Evolutionary conservation across 495 filamentous ascomycete genomes (phyloP).

Genomic region (Pyronema omphalodes): DNA sequence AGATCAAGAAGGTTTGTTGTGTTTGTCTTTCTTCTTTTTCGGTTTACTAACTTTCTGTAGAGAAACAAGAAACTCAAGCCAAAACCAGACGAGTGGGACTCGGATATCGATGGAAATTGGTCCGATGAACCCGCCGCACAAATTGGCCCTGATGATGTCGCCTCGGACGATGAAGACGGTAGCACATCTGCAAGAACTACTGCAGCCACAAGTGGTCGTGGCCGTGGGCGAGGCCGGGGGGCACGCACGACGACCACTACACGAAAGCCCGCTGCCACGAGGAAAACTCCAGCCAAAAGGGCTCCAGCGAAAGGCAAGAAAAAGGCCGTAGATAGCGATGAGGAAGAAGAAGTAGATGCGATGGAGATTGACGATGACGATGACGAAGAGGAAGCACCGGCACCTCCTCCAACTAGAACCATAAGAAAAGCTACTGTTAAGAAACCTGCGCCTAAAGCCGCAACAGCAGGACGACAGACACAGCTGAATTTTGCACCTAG

Average conservation of each 20-base stretch:
- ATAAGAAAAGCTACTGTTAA: conserved; percentile 23
- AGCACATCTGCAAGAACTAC: conserved; percentile 5
- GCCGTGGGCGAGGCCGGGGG: conserved; percentile 34
- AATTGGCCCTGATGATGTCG: conserved; percentile 28
- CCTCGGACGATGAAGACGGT: conserved; percentile 19
- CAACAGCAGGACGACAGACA: conserved; percentile 36
- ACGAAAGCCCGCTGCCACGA: conserved; percentile 28
- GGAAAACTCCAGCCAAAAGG: conserved; percentile 30
- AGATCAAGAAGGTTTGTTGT: conserved; percentile 29
- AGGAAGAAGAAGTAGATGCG: conserved; percentile 36
- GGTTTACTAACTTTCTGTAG: conserved; percentile 20
- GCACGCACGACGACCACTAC: conserved; percentile 26
- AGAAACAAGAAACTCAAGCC: conserved; percentile 48
- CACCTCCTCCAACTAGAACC: conserved; percentile 30
- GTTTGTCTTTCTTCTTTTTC: background rate
- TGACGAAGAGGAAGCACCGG: conserved; percentile 39
- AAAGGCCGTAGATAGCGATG: conserved; percentile 39
- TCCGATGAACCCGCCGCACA: conserved; percentile 56
- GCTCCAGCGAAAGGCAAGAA: conserved; percentile 30
- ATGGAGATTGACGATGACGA: conserved; percentile 30
- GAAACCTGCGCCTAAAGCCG: conserved; percentile 26
- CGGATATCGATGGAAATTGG: conserved; percentile 71
- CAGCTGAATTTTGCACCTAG: conserved; percentile 51
- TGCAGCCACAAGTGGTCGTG: conserved; percentile 27
- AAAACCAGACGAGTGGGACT: conserved; percentile 67